Conservation (phyloP, 1,284 basidiomycete genomes). For the Trametes polyzona region DNA sequence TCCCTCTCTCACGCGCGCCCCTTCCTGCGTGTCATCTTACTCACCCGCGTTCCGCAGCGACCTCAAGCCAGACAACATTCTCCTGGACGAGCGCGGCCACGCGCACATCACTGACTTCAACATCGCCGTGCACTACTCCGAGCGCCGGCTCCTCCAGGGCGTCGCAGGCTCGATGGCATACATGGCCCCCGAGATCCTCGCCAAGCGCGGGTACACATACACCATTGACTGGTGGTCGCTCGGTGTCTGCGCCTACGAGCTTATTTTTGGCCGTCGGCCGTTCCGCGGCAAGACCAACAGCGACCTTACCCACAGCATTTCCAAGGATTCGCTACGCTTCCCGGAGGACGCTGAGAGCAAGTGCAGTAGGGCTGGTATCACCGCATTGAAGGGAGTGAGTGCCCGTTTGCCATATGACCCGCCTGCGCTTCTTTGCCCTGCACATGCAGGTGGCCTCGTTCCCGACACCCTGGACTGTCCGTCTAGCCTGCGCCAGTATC, state of each 20-base stretch:
- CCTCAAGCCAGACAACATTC: conserved; percentile 97
- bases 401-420: not conserved
- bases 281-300: conserved; percentile 92
- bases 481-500: too few relatives aligned
- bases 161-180: conserved; percentile 99
- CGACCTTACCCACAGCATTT: conserved; percentile 87
- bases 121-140: conserved; percentile 95
- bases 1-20: conserved; percentile 1
- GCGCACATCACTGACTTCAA: conserved; percentile 99
- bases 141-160: conserved; percentile 83
- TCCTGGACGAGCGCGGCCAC: conserved; percentile 94
- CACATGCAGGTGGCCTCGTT: too few relatives aligned
- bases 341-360: conserved; percentile 78
- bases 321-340: conserved; percentile 75
- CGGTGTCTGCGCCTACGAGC: conserved; percentile 90
- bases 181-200: conserved; percentile 96
- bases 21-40: not conserved
- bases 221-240: conserved; percentile 98
- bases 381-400: conserved; percentile 70
- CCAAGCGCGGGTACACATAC: conserved; percentile 84
- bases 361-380: conserved; percentile 68
- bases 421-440: too few relatives aligned
- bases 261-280: conserved; percentile 89
- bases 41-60: conserved; percentile 57
- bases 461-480: too few relatives aligned